Base-by-base conservation (phyloP, 176 grass and related monocot species). In the Ensete glaucum region DNA sequence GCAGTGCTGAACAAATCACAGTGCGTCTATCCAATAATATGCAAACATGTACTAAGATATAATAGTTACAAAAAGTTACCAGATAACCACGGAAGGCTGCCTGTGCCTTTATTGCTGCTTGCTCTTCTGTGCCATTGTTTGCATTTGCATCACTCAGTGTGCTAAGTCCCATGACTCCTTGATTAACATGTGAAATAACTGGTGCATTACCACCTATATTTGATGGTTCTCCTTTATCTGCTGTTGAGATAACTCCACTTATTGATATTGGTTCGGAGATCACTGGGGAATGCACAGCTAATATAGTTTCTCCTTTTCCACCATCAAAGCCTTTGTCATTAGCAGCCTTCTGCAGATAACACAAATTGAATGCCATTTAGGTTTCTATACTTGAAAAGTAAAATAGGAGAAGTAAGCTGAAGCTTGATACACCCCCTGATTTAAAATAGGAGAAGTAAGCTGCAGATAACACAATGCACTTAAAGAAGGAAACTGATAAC, bases 61-160 rank as follows among this genome's bases (percentile, higher is more conserved):
- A 43, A 43, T 5, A 43, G 34, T 43, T 43, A 43, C 48, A 52
- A 9, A 65, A 73, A 65, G n/a, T 79, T 91, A 87, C 94, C 94
- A 89, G 87, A 81, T 93, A 98, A 83, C 90, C 94, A 69, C 94
- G 90, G 75, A 93, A 98, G 73, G 94, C 90, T 58, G 94, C 88
- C 62, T 98, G 94, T 68, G 94, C 88, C 88, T 85, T 93, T 43
- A 82, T 74, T 69, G 94, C 90, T 79, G 94, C 94, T 77, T 87
- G 71, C 74, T 93, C 84, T 84, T 93, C 88, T 73, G 71, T 78
- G 69, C 83, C 23, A 72, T 87, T 81, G 67, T 69, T 81, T 49
- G 79, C 66, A 83, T 78, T 62, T 57, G 75, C 50, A 43, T 43
- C 34, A 43, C 34, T 6, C 20, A 72, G 83, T 77, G 79, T 14